Evolutionary conservation across 805 yeast species (phyloP), one percentile per base, ranked within the genome.

Genomic region (Sugiyamaella valdiviana): DNA sequence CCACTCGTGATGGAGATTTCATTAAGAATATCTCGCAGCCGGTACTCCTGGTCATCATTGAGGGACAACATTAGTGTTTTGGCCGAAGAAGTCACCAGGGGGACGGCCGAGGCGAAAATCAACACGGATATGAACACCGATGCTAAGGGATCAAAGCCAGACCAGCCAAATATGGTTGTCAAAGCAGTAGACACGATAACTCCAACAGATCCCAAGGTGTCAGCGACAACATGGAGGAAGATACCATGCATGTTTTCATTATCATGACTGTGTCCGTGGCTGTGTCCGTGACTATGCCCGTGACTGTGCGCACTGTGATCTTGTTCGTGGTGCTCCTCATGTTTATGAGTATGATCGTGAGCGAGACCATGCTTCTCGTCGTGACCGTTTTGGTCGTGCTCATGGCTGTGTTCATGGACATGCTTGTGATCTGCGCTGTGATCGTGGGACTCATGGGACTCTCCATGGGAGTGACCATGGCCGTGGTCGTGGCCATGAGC

Each of bases 121-220:
- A 91, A 71, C 4, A 77, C 65, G 0, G 96, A 96, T 51, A 93
- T 91, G 57, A 90, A 73, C 2, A 93, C 73, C 1, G 98, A 90
- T 0, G 97, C 95, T 17, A 93, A 66, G 1, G 99, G 97, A 62
- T 93, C 99, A 61, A 91, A 83, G 1, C 95, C 83, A 47, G 80
- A 77, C 79, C 85, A 77, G 15, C 79, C 78, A 63, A 85, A 82
- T 29, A 80, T 59, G 50, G 82, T 79, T 6, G 91, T 85, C 36
- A 93, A 67, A 4, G 88, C 47, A 0, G 99, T 91, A 0, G 97
- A 89, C 1, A 88, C 65, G n/a, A 93, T 90, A 15, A 95, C 99
- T 5, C 98, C 98, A 0, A 90, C 95, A 0, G 98, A 91, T 0
- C 99, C 99, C 37, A 93, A 70, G 0, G 98, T 90, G 60, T 93